Evolutionary conservation across 192 early-diverging fungal genomes (phyloP).

Genomic region (Umbelopsis sp.): DNA sequence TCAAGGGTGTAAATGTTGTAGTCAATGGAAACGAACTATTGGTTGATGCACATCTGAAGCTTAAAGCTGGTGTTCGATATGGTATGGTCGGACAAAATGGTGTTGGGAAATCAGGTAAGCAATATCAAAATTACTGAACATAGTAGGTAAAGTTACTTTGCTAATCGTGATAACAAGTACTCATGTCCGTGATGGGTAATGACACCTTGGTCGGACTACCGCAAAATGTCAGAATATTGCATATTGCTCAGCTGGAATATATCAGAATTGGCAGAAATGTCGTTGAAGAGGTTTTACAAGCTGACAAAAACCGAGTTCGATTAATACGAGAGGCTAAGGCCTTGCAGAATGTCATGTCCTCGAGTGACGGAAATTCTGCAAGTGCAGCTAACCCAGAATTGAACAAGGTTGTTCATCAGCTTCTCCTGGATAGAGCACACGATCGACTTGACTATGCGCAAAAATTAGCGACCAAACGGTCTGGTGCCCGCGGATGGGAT

Average conservation of each 20-base stretch:
- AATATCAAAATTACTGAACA: not conserved
- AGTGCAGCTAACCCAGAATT: slow-evolving; percentile 18
- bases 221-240: slow-evolving; percentile 74
- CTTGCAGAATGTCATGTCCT: slow-evolving; percentile 5
- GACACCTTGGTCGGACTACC: slow-evolving; percentile 79
- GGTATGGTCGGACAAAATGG: slow-evolving; percentile 81
- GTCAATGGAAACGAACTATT: slow-evolving; percentile 72
- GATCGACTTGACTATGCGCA: slow-evolving; percentile 49
- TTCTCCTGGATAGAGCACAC: slow-evolving; percentile 44
- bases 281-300: slow-evolving; percentile 62
- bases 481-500: slow-evolving; percentile 63
- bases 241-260: slow-evolving; percentile 81
- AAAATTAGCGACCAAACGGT: slow-evolving; percentile 64
- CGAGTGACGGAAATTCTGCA: not conserved
- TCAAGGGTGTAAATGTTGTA: slow-evolving; percentile 75
- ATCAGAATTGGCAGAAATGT: slow-evolving; percentile 52
- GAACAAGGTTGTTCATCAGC: slow-evolving; percentile 39
- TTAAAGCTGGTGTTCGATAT: slow-evolving; percentile 78
- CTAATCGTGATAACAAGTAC: slow-evolving; percentile 26
- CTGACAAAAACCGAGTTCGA: slow-evolving; percentile 62
- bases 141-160: not conserved
- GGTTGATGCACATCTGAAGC: slow-evolving; percentile 71
- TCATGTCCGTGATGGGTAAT: slow-evolving; percentile 65
- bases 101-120: slow-evolving; percentile 69
- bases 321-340: slow-evolving; percentile 42